Conservation (phyloP, 169 alveolate genomes). For the Plasmodium coatneyi region DNA sequence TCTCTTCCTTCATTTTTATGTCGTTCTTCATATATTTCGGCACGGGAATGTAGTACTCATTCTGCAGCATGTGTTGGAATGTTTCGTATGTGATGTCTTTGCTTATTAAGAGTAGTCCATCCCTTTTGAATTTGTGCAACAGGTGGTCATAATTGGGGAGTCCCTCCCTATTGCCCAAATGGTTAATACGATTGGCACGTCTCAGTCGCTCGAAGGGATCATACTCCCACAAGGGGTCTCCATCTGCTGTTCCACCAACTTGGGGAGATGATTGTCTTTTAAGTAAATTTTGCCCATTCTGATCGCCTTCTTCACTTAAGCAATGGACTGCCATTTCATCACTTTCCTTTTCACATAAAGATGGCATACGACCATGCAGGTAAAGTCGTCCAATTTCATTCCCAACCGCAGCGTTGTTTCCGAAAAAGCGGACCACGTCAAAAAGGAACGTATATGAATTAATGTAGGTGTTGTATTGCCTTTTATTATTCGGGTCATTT, state of each 20-base stretch:
- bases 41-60: constrained; percentile 70
- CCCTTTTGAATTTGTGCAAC: constrained; percentile 21
- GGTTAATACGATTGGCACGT: not conserved
- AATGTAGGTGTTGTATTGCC: constrained; percentile 59
- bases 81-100: constrained; percentile 47
- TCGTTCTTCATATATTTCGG: constrained; percentile 74
- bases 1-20: constrained; percentile 38
- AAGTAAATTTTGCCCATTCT: not conserved
- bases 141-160: constrained; percentile 4
- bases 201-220: constrained; percentile 25
- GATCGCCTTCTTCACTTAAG: not conserved
- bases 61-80: constrained; percentile 47
- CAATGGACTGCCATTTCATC: not conserved
- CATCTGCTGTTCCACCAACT: not conserved
- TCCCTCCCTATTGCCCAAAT: not conserved
- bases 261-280: not conserved
- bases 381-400: not conserved
- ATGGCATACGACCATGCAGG: not conserved
- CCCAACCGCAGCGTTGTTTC: constrained; percentile 10
- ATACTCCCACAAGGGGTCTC: not conserved
- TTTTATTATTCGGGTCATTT: constrained; percentile 37
- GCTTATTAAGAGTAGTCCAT: constrained; percentile 26
- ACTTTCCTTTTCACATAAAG: not conserved
- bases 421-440: constrained; percentile 25
- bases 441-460: constrained; percentile 65